Conservation (phyloP, 352 stramenopile species). For the Thraustochytrium sp. region DNA sequence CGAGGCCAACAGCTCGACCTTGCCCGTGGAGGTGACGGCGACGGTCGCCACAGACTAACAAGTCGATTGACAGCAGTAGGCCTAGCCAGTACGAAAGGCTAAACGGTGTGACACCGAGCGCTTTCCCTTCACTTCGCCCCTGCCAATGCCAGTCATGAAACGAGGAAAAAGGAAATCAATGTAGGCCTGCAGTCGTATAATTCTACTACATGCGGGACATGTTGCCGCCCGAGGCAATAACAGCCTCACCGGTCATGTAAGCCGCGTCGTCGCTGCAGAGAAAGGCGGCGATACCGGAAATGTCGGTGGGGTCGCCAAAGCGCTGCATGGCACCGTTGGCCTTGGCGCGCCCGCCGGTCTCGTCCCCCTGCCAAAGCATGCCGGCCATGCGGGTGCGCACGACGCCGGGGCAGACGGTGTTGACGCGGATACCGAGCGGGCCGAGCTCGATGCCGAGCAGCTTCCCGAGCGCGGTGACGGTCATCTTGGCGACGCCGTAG, state of each 20-base stretch:
- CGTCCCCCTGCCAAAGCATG: conserved; percentile 64
- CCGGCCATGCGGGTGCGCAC: conserved; percentile 57
- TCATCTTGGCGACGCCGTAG: conserved; percentile 75
- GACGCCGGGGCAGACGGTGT: conserved; percentile 67
- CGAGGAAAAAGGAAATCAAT: background rate
- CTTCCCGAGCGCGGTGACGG: conserved; percentile 65
- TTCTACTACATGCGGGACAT: conserved; percentile 7
- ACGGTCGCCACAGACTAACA: background rate
- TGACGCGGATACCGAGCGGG: conserved; percentile 71
- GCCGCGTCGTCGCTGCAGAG: conserved; percentile 64
- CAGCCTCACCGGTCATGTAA: conserved; percentile 74
- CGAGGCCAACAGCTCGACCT: background rate
- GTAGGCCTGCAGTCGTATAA: too few relatives aligned
- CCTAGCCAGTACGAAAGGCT: background rate
- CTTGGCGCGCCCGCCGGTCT: conserved; percentile 53
- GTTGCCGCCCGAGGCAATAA: conserved; percentile 66
- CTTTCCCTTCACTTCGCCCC: background rate
- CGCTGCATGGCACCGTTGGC: conserved; percentile 60
- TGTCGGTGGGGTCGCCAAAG: conserved; percentile 63
- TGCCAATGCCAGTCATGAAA: background rate
- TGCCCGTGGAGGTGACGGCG: background rate
- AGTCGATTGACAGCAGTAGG: too few relatives aligned
- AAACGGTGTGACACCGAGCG: background rate
- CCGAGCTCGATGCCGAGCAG: conserved; percentile 74
- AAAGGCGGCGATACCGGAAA: conserved; percentile 70